A percentile compares a stretch with the other conserved stretches of the same genome.
phyloP scores from a whole-genome alignment of 352 stramenopile species.

The Globisporangium barbulae region DNA sequence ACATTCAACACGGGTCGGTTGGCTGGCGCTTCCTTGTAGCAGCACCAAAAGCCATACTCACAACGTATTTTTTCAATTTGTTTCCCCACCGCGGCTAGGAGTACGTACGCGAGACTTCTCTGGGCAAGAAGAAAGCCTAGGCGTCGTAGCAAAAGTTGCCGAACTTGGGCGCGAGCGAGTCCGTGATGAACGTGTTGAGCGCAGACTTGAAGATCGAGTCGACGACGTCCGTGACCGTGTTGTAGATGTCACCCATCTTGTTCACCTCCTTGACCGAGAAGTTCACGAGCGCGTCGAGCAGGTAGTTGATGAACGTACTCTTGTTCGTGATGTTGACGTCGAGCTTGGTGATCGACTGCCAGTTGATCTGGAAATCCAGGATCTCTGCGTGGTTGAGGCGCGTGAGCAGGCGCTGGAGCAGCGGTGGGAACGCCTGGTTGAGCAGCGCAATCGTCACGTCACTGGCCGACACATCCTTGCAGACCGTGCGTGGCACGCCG shows the following conservation, averaged over 20 bases:
- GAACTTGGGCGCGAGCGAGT: conserved; percentile 35
- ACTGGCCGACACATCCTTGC: conserved; percentile 45
- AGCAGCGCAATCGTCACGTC: conserved; percentile 38
- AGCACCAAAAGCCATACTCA: neutral
- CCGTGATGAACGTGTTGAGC: conserved; percentile 45
- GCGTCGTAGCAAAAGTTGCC: conserved; percentile 44
- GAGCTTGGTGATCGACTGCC: conserved; percentile 49
- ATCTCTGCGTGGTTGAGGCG: conserved; percentile 32
- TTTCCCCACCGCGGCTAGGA: neutral
- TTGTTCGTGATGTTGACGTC: conserved; percentile 44
- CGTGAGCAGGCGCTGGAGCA: conserved; percentile 36
- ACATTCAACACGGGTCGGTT: no score
- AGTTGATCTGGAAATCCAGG: conserved; percentile 30
- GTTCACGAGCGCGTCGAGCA: conserved; percentile 43
- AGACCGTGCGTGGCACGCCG: conserved; percentile 31
- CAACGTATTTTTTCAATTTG: neutral
- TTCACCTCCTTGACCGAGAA: conserved; percentile 53
- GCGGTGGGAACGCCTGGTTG: conserved; percentile 27
- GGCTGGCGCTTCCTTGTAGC: no score
- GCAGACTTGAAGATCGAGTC: conserved; percentile 42
- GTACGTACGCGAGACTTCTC: no score
- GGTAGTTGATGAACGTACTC: conserved; percentile 34
- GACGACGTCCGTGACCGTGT: conserved; percentile 32
- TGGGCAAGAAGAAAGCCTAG: neutral
- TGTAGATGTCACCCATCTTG: conserved; percentile 66